phyloP scores from a whole-genome alignment of 352 stramenopile genomes.

The Globisporangium splendens region DNA sequence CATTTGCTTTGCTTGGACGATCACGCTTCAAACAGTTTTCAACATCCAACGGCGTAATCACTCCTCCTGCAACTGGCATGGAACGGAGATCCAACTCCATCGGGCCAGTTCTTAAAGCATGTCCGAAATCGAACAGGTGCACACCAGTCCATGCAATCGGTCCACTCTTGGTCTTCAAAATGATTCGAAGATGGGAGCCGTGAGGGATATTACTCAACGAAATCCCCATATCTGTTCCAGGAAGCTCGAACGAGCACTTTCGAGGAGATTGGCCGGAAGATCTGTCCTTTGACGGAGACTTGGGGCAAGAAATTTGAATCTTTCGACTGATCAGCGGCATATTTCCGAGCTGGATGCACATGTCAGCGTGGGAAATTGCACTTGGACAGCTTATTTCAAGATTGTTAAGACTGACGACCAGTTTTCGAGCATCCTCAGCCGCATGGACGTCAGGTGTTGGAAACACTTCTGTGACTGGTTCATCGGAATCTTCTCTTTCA shows the following conservation, averaged over 20 bases:
- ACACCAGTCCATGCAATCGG: conserved; percentile 59
- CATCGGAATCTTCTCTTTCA: conserved; percentile 2
- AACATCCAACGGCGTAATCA: conserved; percentile 68
- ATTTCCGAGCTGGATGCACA: conserved; percentile 31
- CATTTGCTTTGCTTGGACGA: conserved; percentile 23
- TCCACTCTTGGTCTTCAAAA: conserved; percentile 43
- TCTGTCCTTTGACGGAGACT: conserved; percentile 23
- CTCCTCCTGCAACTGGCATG: conserved; percentile 6
- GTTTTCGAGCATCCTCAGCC: conserved; percentile 11
- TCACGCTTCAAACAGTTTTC: conserved; percentile 60
- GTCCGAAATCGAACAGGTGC: conserved; percentile 81
- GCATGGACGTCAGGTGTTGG: conserved; percentile 15
- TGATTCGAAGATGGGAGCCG: conserved; percentile 64
- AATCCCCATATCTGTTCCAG: conserved; percentile 20
- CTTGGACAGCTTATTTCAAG: conserved; percentile 11
- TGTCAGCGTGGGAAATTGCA: conserved; percentile 11
- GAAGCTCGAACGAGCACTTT: conserved; percentile 5
- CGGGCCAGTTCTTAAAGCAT: conserved; percentile 52
- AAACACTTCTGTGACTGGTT: conserved; percentile 11
- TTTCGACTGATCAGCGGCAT: conserved; percentile 16
- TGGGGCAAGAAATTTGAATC: conserved; percentile 10
- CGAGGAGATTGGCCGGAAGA: conserved; percentile 3
- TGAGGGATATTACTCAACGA: conserved; percentile 67
- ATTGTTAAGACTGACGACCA: conserved; percentile 16
- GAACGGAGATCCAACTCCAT: conserved; percentile 30